phyloP scores from a whole-genome alignment of 164 flowering plant species.

The Litsea cubeba region DNA sequence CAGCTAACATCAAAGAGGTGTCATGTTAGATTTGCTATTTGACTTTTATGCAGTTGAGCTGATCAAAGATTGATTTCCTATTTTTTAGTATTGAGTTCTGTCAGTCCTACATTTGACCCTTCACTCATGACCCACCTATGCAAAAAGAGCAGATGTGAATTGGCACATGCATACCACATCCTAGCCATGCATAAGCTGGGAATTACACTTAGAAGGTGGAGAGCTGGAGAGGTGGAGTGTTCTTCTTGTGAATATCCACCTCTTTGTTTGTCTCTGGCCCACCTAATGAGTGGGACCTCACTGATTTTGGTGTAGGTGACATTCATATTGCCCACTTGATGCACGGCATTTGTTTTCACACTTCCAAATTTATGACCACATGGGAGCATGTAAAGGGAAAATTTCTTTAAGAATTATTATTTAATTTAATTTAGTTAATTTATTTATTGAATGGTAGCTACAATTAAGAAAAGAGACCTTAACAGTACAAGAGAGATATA shows the following conservation, averaged over 20 bases:
- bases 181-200: too few relatives aligned
- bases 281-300: neutral
- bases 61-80: neutral
- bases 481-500: too few relatives aligned
- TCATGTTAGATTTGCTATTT: neutral
- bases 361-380: neutral
- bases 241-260: neutral
- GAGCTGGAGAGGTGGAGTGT: neutral
- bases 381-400: neutral
- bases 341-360: too few relatives aligned
- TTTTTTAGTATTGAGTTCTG: neutral
- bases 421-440: neutral
- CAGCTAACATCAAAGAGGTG: conserved; percentile 34
- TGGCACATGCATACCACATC: too few relatives aligned
- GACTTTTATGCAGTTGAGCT: neutral
- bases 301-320: neutral
- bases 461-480: too few relatives aligned
- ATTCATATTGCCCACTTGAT: too few relatives aligned
- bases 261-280: neutral
- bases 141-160: neutral
- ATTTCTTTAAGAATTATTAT: neutral
- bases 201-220: neutral
- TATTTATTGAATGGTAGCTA: too few relatives aligned
- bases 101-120: too few relatives aligned
- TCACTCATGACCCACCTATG: too few relatives aligned